Evolutionary conservation across 2,329 filamentous ascomycete species (phyloP).

Genomic region (Cryoendolithus antarcticus): DNA sequence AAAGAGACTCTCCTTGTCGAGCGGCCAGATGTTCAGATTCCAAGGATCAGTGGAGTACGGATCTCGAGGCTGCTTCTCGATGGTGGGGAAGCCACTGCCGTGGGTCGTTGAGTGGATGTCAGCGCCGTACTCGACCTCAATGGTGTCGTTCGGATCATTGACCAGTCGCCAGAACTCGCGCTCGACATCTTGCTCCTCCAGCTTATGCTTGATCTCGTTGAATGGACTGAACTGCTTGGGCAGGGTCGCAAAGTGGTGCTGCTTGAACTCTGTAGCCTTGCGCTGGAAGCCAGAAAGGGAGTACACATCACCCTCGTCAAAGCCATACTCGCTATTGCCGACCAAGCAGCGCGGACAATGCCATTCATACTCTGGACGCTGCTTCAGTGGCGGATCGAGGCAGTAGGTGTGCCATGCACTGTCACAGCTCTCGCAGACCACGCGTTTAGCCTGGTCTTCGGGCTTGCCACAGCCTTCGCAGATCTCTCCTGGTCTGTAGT

Average conservation of each 20-base stretch:
- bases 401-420: constrained; percentile 77
- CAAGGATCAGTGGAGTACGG: constrained; percentile 81
- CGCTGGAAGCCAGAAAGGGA: constrained; percentile 93
- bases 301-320: constrained; percentile 92
- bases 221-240: constrained; percentile 55
- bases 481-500: constrained; percentile 47
- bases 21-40: constrained; percentile 88
- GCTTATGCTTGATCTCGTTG: constrained; percentile 64
- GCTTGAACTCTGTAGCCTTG: constrained; percentile 89
- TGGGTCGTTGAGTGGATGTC: constrained; percentile 98
- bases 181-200: constrained; percentile 92
- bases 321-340: constrained; percentile 91
- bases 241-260: constrained; percentile 70
- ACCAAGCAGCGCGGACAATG: constrained; percentile 92
- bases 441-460: constrained; percentile 58
- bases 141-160: constrained; percentile 83
- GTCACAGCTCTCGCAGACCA: constrained; percentile 87
- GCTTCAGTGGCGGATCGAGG: constrained; percentile 72
- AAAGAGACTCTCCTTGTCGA: constrained; percentile 85
- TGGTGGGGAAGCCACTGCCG: constrained; percentile 89
- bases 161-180: constrained; percentile 94
- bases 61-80: constrained; percentile 80
- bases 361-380: constrained; percentile 79
- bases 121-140: constrained; percentile 95
- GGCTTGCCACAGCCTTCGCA: constrained; percentile 79